Conservation (phyloP, 176 grass and related monocot species). For the Ensete ventricosum region DNA sequence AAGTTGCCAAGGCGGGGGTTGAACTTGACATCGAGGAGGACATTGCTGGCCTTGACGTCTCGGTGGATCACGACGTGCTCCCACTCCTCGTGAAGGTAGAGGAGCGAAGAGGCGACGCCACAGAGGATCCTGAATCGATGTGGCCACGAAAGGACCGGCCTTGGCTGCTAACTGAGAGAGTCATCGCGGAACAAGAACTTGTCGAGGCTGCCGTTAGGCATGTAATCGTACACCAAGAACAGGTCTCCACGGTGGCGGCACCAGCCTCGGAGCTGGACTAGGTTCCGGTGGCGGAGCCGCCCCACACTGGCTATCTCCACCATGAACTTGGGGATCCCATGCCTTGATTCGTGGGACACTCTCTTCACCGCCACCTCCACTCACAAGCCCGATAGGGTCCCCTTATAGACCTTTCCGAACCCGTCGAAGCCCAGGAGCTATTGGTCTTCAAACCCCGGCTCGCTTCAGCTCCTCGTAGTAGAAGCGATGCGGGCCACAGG, state of each 20-base stretch:
- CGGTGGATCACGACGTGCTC: slow-evolving; percentile 34
- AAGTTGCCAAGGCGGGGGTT: slow-evolving; percentile 28
- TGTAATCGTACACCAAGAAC: slow-evolving; percentile 35
- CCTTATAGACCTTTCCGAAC: not conserved
- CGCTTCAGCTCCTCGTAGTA: not conserved
- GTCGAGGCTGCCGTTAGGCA: slow-evolving; percentile 34
- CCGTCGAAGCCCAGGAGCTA: not conserved
- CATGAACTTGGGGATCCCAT: slow-evolving; percentile 23
- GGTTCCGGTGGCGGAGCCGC: slow-evolving; percentile 31
- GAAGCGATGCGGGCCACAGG: not conserved
- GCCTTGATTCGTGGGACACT: slow-evolving; percentile 27
- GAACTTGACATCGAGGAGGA: slow-evolving; percentile 20
- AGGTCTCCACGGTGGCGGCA: slow-evolving; percentile 29
- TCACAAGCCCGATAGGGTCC: not conserved
- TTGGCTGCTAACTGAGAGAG: not conserved
- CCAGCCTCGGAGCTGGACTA: slow-evolving; percentile 34
- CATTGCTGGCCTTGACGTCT: slow-evolving; percentile 29
- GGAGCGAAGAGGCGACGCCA: slow-evolving; percentile 20
- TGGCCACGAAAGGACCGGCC: slow-evolving; percentile 13
- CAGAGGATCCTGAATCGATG: slow-evolving; percentile 14
- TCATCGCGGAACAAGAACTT: slow-evolving; percentile 18
- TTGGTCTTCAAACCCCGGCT: not conserved
- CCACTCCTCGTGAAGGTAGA: slow-evolving; percentile 32
- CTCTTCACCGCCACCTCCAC: slow-evolving; percentile 10
- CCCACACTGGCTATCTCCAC: slow-evolving; percentile 30